A percentile compares a stretch with the other conserved stretches of the same genome.
These are phyloP conservation scores for Chalaropsis ovoidea DNA, from an alignment of 2,329 filamentous ascomycete genomes.

Conservation along the genomic window DNA sequence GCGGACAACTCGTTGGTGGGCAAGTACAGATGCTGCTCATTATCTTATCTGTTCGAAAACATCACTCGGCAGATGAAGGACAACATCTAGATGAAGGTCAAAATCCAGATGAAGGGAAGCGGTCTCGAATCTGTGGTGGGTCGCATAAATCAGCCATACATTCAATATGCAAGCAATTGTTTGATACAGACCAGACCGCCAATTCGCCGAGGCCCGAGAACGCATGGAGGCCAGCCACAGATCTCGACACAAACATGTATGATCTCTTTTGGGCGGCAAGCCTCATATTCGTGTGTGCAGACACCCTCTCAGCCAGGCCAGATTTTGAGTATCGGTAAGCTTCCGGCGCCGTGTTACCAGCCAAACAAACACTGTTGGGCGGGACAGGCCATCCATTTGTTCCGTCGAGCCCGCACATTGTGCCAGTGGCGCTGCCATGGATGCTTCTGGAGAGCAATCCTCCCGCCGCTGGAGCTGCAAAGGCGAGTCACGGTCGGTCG, in stretches of 20 bases:
- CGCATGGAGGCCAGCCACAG: background rate
- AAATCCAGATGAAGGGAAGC: no score
- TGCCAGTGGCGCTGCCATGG: background rate
- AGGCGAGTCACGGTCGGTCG: background rate
- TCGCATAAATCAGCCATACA: background rate
- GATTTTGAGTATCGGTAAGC: background rate
- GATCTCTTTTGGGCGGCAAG: background rate
- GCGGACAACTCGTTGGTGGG: constrained; percentile 45
- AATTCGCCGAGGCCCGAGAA: background rate
- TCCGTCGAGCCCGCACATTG: background rate
- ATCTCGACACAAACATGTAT: background rate
- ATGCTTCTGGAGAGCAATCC: constrained; percentile 4
- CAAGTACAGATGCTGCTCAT: constrained; percentile 63
- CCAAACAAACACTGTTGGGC: background rate
- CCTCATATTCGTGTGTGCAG: background rate
- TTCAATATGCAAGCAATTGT: background rate
- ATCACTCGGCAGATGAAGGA: constrained; percentile 44
- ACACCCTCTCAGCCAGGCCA: background rate
- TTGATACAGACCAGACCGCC: constrained; percentile 4
- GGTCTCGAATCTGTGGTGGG: no score
- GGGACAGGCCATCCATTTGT: background rate
- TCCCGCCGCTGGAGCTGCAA: background rate
- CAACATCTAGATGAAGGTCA: constrained; percentile 26
- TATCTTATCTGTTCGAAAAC: constrained; percentile 56
- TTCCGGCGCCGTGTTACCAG: constrained; percentile 1